Base-by-base conservation (phyloP, 1,139 yeast genomes). In the Sugiyamaella novakii region DNA sequence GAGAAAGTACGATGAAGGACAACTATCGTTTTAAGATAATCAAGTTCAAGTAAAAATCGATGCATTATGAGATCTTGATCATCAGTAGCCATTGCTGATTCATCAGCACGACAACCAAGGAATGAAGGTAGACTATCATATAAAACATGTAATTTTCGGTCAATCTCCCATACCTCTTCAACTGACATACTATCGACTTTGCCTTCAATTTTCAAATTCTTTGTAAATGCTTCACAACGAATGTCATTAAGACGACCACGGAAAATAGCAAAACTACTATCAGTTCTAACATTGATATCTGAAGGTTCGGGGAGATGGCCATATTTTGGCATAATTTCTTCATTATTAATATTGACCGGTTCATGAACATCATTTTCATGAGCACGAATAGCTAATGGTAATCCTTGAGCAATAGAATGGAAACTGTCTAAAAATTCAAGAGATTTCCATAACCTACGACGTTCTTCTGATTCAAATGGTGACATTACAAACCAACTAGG, bases 401-500 rank as follows among this genome's bases (percentile, higher is more conserved):
- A 53, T 1, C 70, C 70, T 36, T 67, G 68, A 11, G 56, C 51
- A 30, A 66, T 50, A 1, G 71, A 58, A 37, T 56, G 57, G 39
- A 56, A 54, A n/a, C 54, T 50, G 43, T 67, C 71, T 14, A 66
- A 43, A 18, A 54, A 56, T 19, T 55, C 54, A 12, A 66, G 51
- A 12, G 56, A 22, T 3, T 61, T 53, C 70, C 70, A 67, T 21
- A 66, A 47, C 29, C 63, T 54, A 19, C 69, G 55, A 10, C 70
- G 55, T 42, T 62, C 61, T 39, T 66, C 69, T 3, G 63, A 58
- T 39, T 67, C 70, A 48, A 56, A 66, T 4, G 61, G 56, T 3
- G 66, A 53, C 46, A 67, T 51, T 22, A 55, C 56, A 53, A 67
- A 67, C 67, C 68, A 66, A 30, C 61, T 60, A 4, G 71, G 68